Base-by-base conservation (phyloP, 2,329 filamentous ascomycete species). In the Apiospora hydei region DNA sequence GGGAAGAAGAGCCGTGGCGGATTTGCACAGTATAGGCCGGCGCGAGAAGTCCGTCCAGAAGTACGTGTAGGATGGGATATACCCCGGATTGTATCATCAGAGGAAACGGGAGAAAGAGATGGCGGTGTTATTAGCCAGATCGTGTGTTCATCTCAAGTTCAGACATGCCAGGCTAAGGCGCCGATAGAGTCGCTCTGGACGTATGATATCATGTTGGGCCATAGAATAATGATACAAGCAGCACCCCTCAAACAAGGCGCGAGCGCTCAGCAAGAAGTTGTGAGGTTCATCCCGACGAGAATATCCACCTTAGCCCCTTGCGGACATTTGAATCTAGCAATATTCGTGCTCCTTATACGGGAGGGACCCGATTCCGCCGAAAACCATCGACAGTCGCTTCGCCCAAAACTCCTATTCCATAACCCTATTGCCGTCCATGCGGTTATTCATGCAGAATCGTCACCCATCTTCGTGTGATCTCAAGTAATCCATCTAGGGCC, bases 141-240 rank as follows among this genome's bases (percentile, higher is more conserved):
- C 14, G 16, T 24, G 51, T 26, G 34, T 64, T 64, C 34, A n/a
- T 18, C 34, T 38, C 34, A 64, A 21, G 21, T 41, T 14, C 34
- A 64, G 57, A 41, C 13, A 21, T 41, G 34, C 18, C 21, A 64
- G 57, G 10, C 57, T 30, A 41, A 13, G 34, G 18, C 57, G 57
- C 57, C 34, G 21, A 13, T 74, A 71, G 69, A 73, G 34, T 69
- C 67, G 70, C 61, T 70, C 69, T 41, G 57, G 57, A 14, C 34
- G 34, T 16, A 41, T 64, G 10, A 21, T 24, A 18, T 69, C 46
- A 18, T 49, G 38, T 34, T 41, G 34, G 51, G 71, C 69, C 49
- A 74, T 74, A 75, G 75, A 74, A 70, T 72, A 74, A 76, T 73
- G 68, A 76, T 73, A 74, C 69, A 76, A 75, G 72, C 73, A 64